Evolutionary conservation across 1,284 basidiomycete species (phyloP).

Genomic region (Pseudozyma hubeiensis): DNA sequence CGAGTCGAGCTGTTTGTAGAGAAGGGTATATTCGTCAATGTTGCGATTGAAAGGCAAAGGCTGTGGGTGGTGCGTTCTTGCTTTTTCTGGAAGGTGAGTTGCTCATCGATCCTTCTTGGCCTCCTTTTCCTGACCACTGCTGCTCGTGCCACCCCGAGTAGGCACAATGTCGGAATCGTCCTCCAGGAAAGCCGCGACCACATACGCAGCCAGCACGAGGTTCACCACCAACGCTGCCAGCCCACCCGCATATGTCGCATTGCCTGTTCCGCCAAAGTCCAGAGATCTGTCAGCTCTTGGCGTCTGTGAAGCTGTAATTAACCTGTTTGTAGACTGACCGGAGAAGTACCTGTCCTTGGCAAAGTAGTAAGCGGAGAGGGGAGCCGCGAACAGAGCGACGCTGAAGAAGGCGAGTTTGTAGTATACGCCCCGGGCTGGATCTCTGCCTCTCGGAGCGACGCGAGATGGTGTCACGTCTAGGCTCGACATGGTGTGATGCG

Average conservation of each 20-base stretch:
- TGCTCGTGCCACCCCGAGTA: not conserved
- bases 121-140: not conserved
- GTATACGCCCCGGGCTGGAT: constrained; percentile 62
- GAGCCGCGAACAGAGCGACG: constrained; percentile 61
- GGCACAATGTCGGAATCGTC: constrained; percentile 39
- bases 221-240: constrained; percentile 66
- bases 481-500: constrained; percentile 24
- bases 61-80: too few relatives aligned
- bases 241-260: constrained; percentile 65
- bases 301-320: too few relatives aligned
- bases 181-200: constrained; percentile 64
- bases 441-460: constrained; percentile 48
- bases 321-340: too few relatives aligned
- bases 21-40: too few relatives aligned
- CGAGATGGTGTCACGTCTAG: constrained; percentile 49
- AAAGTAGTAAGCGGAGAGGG: constrained; percentile 60
- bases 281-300: too few relatives aligned
- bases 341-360: constrained; percentile 57
- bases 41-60: not conserved
- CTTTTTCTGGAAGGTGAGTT: too few relatives aligned
- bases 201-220: constrained; percentile 63
- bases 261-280: too few relatives aligned
- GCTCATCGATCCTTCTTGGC: constrained; percentile 28
- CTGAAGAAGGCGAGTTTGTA: constrained; percentile 64
- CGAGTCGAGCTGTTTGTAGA: too few relatives aligned